These are phyloP conservation scores for Ceriops tagal DNA, from an alignment of 345 rosid species.

Conservation along the genomic window DNA sequence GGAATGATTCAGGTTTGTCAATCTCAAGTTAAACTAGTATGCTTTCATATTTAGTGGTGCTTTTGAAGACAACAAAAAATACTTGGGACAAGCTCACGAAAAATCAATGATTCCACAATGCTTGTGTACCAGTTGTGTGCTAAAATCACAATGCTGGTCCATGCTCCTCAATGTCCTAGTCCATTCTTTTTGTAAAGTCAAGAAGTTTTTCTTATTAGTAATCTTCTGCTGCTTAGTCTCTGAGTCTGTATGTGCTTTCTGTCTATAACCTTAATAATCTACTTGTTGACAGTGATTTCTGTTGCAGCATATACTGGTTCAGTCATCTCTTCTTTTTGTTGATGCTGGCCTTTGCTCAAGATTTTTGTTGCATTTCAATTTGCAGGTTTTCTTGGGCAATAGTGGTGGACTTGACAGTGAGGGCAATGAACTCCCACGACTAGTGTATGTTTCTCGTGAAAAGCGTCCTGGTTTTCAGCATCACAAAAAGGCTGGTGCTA, in stretches of 20 bases:
- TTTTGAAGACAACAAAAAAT: not conserved
- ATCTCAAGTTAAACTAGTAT: not conserved
- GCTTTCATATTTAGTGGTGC: not conserved
- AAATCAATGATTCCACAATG: not conserved
- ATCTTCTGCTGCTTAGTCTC: too few species aligned
- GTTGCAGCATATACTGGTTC: not conserved
- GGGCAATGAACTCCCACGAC: constrained; percentile 35
- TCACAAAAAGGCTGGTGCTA: constrained; percentile 38
- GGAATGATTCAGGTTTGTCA: constrained; percentile 63
- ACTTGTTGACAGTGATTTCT: not conserved
- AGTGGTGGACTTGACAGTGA: constrained; percentile 35
- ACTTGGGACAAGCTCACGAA: not conserved
- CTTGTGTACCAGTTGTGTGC: not conserved
- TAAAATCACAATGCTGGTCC: not conserved
- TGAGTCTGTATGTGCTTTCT: not conserved
- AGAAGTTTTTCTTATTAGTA: too few species aligned
- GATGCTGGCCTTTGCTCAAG: not conserved
- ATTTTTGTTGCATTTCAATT: not conserved
- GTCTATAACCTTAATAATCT: not conserved
- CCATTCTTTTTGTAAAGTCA: too few species aligned
- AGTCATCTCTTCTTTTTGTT: not conserved
- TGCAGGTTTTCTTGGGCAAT: constrained; percentile 34
- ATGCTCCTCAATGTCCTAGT: too few species aligned
- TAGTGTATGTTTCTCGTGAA: constrained; percentile 36
- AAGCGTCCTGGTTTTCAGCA: constrained; percentile 38